A percentile compares a stretch with the other conserved stretches of the same genome.
Conservation (phyloP, 139 green algal genomes). For the Chlorella vulgaris region DNA sequence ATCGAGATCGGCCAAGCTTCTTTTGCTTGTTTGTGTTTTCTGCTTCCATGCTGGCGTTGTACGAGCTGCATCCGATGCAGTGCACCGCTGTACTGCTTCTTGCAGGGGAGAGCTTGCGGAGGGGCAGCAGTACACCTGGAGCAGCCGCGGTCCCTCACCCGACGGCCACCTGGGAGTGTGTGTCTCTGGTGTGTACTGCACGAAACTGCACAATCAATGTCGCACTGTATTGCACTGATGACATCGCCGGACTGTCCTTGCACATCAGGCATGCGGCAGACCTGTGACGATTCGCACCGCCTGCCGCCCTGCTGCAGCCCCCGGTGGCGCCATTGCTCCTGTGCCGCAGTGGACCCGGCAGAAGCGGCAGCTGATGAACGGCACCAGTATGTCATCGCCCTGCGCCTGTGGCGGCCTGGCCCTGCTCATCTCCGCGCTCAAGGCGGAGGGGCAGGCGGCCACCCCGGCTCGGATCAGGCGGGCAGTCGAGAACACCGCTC, state of each 20-base stretch:
- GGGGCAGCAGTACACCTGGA: slow-evolving; percentile 86
- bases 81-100: neutral
- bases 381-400: slow-evolving; percentile 81
- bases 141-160: slow-evolving; percentile 68
- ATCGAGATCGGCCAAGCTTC: no score
- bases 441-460: slow-evolving; percentile 44
- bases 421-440: slow-evolving; percentile 78
- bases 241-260: neutral
- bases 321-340: slow-evolving; percentile 76
- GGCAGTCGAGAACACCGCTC: slow-evolving; percentile 78
- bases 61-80: neutral
- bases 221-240: neutral
- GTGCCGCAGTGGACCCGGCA: slow-evolving; percentile 83
- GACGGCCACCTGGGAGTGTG: slow-evolving; percentile 84
- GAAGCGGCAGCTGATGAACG: slow-evolving; percentile 90
- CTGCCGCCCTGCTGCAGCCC: slow-evolving; percentile 40
- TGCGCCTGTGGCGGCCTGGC: slow-evolving; percentile 81
- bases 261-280: neutral
- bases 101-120: slow-evolving; percentile 37
- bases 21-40: neutral
- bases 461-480: slow-evolving; percentile 54
- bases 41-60: neutral
- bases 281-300: neutral
- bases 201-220: neutral
- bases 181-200: slow-evolving; percentile 44